Conservation (phyloP, 78 protist species). For the Dictyostelium intermedium region DNA sequence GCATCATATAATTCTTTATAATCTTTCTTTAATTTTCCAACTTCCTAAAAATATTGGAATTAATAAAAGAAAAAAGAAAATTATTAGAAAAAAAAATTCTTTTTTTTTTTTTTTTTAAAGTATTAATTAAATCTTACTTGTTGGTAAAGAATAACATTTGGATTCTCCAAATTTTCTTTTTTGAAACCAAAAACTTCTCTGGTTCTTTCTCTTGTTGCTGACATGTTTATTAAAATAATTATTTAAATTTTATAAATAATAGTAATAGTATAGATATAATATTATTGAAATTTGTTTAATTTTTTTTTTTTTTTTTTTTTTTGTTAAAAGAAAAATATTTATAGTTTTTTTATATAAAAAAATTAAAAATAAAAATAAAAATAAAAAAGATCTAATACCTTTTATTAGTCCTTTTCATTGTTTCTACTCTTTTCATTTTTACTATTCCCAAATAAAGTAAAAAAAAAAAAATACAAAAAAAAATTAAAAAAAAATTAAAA, state of each 20-base stretch:
- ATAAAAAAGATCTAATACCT: not conserved
- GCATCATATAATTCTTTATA: not conserved
- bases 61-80: not conserved
- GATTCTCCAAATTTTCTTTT: slow-evolving; percentile 9
- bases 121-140: not conserved
- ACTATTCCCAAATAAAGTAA: not conserved
- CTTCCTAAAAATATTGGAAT: no score
- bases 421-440: no score
- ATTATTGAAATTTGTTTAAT: not conserved
- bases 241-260: not conserved
- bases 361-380: no score
- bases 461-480: no score
- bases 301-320: no score
- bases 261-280: not conserved
- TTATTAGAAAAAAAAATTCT: no score
- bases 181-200: slow-evolving; percentile 26
- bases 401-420: not conserved
- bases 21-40: not conserved
- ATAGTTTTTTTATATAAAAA: not conserved
- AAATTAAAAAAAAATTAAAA: no score
- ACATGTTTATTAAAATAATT: not conserved
- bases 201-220: slow-evolving; percentile 33
- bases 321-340: not conserved
- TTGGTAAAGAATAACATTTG: slow-evolving; percentile 7
- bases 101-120: no score